Base-by-base conservation (phyloP, 1,284 basidiomycete genomes). In the Exobasidium cylindrosporum region DNA sequence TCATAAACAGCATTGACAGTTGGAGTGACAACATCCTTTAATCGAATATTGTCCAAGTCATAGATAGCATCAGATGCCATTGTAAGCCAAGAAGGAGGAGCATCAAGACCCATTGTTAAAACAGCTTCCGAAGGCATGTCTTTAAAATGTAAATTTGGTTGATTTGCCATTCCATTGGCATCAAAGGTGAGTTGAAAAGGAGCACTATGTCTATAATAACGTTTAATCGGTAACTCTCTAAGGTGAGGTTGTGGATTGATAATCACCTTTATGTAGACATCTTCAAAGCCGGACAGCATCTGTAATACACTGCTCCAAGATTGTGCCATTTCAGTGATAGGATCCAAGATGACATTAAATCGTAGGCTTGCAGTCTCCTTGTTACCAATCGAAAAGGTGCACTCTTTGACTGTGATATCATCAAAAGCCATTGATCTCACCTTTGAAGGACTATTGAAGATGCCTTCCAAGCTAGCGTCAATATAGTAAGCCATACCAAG, bases 31-130 rank as follows among this genome's bases (percentile, higher is more conserved):
- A 93, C 83, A 44, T 86, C 85, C 3, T 84, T 84, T 5, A 97
- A 85, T 46, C 93, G 89, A 60, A 98, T 89, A 77, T 98, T 98
- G 82, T 98, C 96, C 26, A 98, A 86, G 79, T 98, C 95, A 69
- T 96, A 91, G 0, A 89, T 83, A 0, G 93, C 90, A 74, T 92
- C 87, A 24, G 86, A 86, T 0, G 95, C 93, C 54, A 92, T 89
- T 14, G 93, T 91, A 21, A 97, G 86, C 93, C 95, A 97, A 0
- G 93, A 86, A 0, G 87, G 85, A 1, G 91, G 90, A 1, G 92
- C 88, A 61, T 97, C 92, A 85, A 97, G 88, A 1, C 87, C 87
- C 7, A 98, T 84, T 0, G 95, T 98, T 69, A 95, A 90, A 64
- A 98, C 91, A 0, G 92, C 83, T 11, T 83, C 82, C 11, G 80